A percentile compares a stretch with the other conserved stretches of the same genome.
These are phyloP conservation scores for Euphorbia pulcherrima DNA, from an alignment of 345 rosid species.

Conservation along the genomic window DNA sequence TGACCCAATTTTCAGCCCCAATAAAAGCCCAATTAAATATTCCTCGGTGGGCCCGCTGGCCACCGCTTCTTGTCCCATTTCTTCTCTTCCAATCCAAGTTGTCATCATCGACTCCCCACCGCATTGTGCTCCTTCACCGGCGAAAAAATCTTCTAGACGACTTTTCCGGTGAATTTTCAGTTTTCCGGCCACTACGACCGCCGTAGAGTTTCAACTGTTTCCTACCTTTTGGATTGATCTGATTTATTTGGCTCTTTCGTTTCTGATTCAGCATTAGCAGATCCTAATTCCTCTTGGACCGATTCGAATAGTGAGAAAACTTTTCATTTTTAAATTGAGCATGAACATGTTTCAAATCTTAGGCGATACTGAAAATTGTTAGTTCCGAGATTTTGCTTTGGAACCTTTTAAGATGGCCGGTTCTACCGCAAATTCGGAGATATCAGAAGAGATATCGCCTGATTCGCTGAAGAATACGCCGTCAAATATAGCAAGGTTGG, in stretches of 20 bases:
- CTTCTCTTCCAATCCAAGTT: background rate
- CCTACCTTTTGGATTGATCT: too few species aligned
- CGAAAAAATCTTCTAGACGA: background rate
- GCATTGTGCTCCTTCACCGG: background rate
- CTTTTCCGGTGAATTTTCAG: background rate
- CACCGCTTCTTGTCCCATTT: background rate
- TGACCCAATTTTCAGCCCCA: too few species aligned
- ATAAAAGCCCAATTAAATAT: too few species aligned
- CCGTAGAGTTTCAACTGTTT: background rate
- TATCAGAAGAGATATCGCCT: conserved; percentile 46
- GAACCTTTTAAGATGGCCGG: conserved; percentile 37
- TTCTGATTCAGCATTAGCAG: background rate
- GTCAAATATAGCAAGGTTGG: conserved; percentile 79
- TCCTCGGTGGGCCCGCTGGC: background rate
- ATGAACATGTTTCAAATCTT: background rate
- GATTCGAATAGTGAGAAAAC: background rate
- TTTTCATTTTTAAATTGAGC: background rate
- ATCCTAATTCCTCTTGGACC: background rate
- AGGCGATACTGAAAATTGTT: background rate
- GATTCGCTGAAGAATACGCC: conserved; percentile 92
- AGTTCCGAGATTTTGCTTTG: conserved; percentile 7
- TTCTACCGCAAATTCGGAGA: conserved; percentile 24
- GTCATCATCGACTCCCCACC: background rate
- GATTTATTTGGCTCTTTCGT: too few species aligned
- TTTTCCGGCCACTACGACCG: background rate